A percentile compares a stretch with the other conserved stretches of the same genome.
phyloP scores from a whole-genome alignment of 176 grass and related monocot genomes.

The Carex littledalei region DNA sequence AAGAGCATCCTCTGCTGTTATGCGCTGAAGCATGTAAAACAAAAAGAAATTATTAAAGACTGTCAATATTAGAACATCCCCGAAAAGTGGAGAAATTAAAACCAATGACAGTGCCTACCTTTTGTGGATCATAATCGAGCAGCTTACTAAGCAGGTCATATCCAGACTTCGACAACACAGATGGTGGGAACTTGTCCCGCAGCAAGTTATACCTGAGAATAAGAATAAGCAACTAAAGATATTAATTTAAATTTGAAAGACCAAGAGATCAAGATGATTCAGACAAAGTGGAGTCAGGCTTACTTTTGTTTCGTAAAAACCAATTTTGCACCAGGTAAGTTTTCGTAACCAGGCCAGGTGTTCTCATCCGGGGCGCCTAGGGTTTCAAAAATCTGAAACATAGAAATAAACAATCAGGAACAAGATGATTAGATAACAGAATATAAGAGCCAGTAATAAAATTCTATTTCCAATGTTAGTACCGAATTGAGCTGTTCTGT shows the following conservation, averaged over 20 bases:
- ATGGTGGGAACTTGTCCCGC: slow-evolving; percentile 52
- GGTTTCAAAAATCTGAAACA: slow-evolving; percentile 63
- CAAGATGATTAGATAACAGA: slow-evolving; percentile 4
- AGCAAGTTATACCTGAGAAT: slow-evolving; percentile 38
- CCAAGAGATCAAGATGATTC: neutral
- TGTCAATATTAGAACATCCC: neutral
- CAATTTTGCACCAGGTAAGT: slow-evolving; percentile 40
- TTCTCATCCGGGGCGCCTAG: slow-evolving; percentile 53
- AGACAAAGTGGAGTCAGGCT: slow-evolving; percentile 7
- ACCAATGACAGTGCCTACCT: slow-evolving; percentile 34
- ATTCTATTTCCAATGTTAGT: neutral
- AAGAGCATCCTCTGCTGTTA: slow-evolving; percentile 71
- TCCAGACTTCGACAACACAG: slow-evolving; percentile 52
- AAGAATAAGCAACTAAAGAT: neutral
- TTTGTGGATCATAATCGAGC: slow-evolving; percentile 56
- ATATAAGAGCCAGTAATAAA: neutral
- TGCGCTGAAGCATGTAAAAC: slow-evolving; percentile 17
- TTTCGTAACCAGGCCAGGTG: slow-evolving; percentile 62
- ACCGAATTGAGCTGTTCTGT: slow-evolving; percentile 71
- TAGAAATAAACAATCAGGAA: slow-evolving; percentile 20
- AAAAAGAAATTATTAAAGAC: neutral
- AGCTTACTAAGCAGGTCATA: slow-evolving; percentile 74
- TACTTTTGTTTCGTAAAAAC: slow-evolving; percentile 58
- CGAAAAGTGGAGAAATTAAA: neutral
- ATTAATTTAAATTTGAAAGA: neutral